phyloP scores from a whole-genome alignment of 805 yeast species.

The Lipomyces mesembrius region DNA sequence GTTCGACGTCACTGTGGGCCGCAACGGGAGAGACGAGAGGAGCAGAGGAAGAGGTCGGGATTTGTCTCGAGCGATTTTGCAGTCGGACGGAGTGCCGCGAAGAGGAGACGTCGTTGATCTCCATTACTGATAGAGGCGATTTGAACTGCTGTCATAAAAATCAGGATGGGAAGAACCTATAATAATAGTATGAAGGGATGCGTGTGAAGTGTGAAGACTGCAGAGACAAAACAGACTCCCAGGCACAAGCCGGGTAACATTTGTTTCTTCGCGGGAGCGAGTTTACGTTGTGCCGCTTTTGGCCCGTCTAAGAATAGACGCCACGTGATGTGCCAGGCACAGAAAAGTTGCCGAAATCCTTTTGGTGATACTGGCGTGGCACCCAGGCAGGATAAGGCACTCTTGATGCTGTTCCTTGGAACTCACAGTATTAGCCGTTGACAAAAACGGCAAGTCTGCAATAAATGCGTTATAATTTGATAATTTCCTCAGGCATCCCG shows the following conservation, averaged over 20 bases:
- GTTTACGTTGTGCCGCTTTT: not conserved
- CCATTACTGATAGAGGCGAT: not conserved
- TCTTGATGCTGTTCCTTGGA: too few species aligned
- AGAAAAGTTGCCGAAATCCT: too few species aligned
- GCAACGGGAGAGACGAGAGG: conserved; percentile 22
- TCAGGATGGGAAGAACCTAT: not conserved
- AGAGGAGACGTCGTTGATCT: not conserved
- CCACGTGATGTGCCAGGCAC: not conserved
- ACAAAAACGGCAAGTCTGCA: too few species aligned
- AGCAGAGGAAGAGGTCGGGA: conserved; percentile 29
- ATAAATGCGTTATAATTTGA: too few species aligned
- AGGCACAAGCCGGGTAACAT: not conserved
- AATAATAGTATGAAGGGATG: not conserved
- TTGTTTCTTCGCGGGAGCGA: not conserved
- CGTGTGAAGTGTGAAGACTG: not conserved
- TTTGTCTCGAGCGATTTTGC: not conserved
- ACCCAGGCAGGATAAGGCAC: too few species aligned
- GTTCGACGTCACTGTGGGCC: conserved; percentile 13
- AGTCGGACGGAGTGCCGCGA: not conserved
- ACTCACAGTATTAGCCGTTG: too few species aligned
- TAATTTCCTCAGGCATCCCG: too few species aligned
- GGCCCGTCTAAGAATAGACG: not conserved
- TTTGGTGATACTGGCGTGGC: too few species aligned
- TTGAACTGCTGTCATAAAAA: not conserved
- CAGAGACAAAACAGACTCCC: not conserved